phyloP scores from a whole-genome alignment of 192 early-diverging fungal species.

The Phycomyces blakesleeanus region DNA sequence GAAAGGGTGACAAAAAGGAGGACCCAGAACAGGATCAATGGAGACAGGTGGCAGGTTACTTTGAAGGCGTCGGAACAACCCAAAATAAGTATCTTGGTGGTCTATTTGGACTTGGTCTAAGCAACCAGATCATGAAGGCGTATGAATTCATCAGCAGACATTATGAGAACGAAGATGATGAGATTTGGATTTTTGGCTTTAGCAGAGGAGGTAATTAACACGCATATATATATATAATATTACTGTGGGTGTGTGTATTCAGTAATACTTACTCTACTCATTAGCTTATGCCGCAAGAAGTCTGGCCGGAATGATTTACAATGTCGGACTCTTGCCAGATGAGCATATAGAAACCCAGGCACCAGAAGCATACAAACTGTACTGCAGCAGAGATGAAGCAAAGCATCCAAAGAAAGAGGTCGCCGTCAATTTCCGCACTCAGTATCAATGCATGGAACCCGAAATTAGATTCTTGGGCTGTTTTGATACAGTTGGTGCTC shows the following conservation, averaged over 20 bases:
- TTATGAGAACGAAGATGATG: slow-evolving; percentile 13
- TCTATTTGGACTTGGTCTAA: slow-evolving; percentile 15
- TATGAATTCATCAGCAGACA: slow-evolving; percentile 7
- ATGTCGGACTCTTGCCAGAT: slow-evolving; percentile 20
- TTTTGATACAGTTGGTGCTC: slow-evolving; percentile 21
- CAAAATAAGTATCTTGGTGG: background rate
- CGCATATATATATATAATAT: background rate
- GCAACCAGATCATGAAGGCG: slow-evolving; percentile 13
- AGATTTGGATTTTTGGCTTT: slow-evolving; percentile 22
- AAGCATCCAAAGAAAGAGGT: background rate
- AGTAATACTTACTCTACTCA: background rate
- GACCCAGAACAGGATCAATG: background rate
- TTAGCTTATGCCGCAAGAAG: slow-evolving; percentile 23
- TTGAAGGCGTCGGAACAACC: slow-evolving; percentile 14
- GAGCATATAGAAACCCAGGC: background rate
- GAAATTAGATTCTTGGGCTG: slow-evolving; percentile 20
- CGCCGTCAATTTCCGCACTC: background rate
- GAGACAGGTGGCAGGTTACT: slow-evolving; percentile 10
- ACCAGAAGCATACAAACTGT: slow-evolving; percentile 12
- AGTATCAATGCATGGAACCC: slow-evolving; percentile 2
- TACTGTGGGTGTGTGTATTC: background rate
- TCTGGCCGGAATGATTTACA: slow-evolving; percentile 23
- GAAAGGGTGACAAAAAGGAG: too few species aligned
- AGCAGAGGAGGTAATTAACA: slow-evolving; percentile 24
- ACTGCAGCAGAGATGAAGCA: background rate